Percentiles rank a stretch among this genome's conserved stretches.
Evolutionary conservation across 2,329 filamentous ascomycete species (phyloP).

Genomic region (Microdochium bolleyi): DNA sequence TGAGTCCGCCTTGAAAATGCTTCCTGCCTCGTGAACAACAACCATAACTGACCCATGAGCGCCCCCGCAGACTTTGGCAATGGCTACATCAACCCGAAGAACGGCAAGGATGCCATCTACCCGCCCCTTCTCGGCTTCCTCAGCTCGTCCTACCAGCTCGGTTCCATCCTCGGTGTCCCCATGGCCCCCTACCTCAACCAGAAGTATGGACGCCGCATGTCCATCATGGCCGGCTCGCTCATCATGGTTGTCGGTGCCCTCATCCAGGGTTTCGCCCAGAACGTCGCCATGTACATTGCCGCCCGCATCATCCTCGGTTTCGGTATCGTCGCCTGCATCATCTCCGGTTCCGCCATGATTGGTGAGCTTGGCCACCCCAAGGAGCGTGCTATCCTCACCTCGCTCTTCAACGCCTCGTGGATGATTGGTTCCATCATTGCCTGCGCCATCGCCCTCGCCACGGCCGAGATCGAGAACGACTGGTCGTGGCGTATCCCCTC

Average conservation of each 20-base stretch:
- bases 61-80: slow-evolving; percentile 30
- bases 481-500: slow-evolving; percentile 37
- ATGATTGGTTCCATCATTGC: slow-evolving; percentile 43
- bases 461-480: slow-evolving; percentile 26
- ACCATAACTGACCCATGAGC: background rate
- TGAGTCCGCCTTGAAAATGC: slow-evolving; percentile 17
- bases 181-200: slow-evolving; percentile 23
- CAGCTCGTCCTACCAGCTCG: slow-evolving; percentile 51
- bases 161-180: slow-evolving; percentile 40
- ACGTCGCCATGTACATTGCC: slow-evolving; percentile 48
- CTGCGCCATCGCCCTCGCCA: slow-evolving; percentile 42
- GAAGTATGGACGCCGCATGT: slow-evolving; percentile 34
- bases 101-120: background rate
- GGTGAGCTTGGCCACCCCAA: slow-evolving; percentile 54
- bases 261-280: slow-evolving; percentile 42
- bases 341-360: slow-evolving; percentile 48
- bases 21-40: no score
- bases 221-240: slow-evolving; percentile 39
- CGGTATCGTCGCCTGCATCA: slow-evolving; percentile 51
- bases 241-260: slow-evolving; percentile 47
- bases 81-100: background rate
- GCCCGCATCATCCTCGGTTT: slow-evolving; percentile 51
- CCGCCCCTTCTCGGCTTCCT: slow-evolving; percentile 48
- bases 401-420: slow-evolving; percentile 51
- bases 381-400: slow-evolving; percentile 50